Evolutionary conservation across 495 filamentous ascomycete species (phyloP).

Genomic region (Polyplosphaeria fusca): DNA sequence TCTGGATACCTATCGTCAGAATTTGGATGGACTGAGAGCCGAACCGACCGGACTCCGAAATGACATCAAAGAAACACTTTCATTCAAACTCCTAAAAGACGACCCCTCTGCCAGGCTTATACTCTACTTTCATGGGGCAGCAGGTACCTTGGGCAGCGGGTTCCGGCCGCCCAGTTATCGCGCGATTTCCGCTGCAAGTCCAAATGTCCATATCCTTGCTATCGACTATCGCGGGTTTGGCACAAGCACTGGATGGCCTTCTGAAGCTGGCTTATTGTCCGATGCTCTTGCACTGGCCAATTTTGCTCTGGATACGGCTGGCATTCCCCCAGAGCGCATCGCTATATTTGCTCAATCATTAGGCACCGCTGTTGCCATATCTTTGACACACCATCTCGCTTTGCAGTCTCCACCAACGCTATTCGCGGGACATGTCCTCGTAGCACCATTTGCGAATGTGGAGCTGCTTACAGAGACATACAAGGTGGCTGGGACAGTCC

Average conservation of each 20-base stretch:
- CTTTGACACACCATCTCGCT: conserved; percentile 24
- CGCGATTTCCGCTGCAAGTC: conserved; percentile 54
- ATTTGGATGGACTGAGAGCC: conserved; percentile 52
- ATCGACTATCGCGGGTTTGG: conserved; percentile 41
- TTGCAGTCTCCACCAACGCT: conserved; percentile 12
- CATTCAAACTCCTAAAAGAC: conserved; percentile 59
- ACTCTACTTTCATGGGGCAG: conserved; percentile 57
- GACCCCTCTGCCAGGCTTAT: conserved; percentile 60
- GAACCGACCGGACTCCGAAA: conserved; percentile 51
- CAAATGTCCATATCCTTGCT: conserved; percentile 58
- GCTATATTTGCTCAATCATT: conserved; percentile 35
- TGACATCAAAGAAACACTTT: conserved; percentile 53
- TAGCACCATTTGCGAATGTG: conserved; percentile 48
- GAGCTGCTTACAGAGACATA: conserved; percentile 48
- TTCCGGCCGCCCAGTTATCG: conserved; percentile 61
- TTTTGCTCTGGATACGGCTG: conserved; percentile 47
- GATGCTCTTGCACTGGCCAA: conserved; percentile 58
- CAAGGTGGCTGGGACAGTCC: conserved; percentile 45
- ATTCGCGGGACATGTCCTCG: conserved; percentile 34
- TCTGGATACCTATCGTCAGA: conserved; percentile 43
- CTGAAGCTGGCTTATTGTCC: conserved; percentile 28
- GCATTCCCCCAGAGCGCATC: conserved; percentile 31
- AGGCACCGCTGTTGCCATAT: conserved; percentile 33
- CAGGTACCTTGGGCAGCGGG: conserved; percentile 62
- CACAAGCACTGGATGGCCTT: conserved; percentile 26